phyloP scores from a whole-genome alignment of 768 basidiomycete species.

The Rubroboletus pulcherrimus region DNA sequence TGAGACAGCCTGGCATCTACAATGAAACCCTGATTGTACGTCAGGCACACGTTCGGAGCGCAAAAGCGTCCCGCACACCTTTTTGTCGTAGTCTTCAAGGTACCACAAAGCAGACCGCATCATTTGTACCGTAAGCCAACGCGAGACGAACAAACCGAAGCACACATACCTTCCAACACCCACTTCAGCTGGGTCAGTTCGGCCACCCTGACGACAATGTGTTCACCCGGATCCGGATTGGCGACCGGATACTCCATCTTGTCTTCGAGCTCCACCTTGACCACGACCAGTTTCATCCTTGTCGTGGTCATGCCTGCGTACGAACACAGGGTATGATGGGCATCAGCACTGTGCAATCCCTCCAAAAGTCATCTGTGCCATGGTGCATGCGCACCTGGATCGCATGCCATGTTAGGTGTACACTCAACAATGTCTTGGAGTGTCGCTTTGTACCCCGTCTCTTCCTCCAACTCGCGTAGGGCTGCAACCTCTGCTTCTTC shows the following conservation, averaged over 20 bases:
- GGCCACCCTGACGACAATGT: constrained; percentile 71
- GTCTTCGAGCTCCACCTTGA: constrained; percentile 65
- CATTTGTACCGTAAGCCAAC: neutral
- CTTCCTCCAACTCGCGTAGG: constrained; percentile 86
- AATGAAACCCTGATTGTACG: constrained; percentile 46
- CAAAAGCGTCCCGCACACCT: constrained; percentile 36
- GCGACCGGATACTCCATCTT: constrained; percentile 65
- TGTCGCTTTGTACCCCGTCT: constrained; percentile 81
- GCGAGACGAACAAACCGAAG: neutral
- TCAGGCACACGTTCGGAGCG: neutral
- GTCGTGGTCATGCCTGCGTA: constrained; percentile 87
- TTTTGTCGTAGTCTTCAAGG: constrained; percentile 50
- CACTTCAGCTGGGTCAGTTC: constrained; percentile 59
- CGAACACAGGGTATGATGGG: neutral
- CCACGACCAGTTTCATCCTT: constrained; percentile 83
- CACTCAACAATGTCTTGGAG: constrained; percentile 51
- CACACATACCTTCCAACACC: constrained; percentile 61
- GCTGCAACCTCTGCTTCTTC: constrained; percentile 82
- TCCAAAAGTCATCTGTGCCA: neutral
- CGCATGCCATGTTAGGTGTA: constrained; percentile 58
- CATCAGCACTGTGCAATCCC: neutral
- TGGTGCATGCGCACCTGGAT: constrained; percentile 53
- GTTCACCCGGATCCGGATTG: constrained; percentile 83
- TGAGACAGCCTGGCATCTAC: constrained; percentile 79
- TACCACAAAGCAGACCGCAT: neutral